These are phyloP conservation scores for Ceratorhiza oryzae-sativae DNA, from an alignment of 1,284 basidiomycete species.

Conservation along the genomic window DNA sequence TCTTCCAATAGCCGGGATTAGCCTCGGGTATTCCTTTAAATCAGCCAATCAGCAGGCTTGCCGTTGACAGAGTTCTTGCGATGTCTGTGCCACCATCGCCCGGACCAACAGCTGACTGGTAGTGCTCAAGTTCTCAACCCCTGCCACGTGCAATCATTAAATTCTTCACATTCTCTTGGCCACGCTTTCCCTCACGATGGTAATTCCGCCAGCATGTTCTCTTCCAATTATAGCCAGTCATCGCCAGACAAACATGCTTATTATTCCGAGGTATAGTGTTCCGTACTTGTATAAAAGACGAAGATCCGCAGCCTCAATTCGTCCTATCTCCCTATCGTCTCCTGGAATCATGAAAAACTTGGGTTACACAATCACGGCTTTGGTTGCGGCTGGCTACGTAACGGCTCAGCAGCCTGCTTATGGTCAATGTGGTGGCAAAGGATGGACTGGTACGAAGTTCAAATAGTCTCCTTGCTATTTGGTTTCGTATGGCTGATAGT, in stretches of 20 bases:
- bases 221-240: neutral
- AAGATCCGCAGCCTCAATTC: neutral
- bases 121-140: neutral
- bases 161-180: neutral
- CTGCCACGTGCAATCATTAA: neutral
- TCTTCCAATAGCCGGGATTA: neutral
- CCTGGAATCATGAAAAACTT: neutral
- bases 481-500: no score
- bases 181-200: neutral
- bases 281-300: neutral
- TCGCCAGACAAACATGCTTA: neutral
- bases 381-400: constrained; percentile 37
- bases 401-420: constrained; percentile 32
- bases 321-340: neutral
- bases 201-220: neutral
- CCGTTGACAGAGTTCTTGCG: neutral
- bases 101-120: neutral
- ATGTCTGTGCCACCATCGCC: neutral
- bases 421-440: constrained; percentile 38
- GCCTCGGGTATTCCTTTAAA: neutral
- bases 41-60: neutral
- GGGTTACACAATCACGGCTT: neutral
- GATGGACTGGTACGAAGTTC: constrained; percentile 25
- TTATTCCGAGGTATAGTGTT: neutral
- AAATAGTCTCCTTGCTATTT: neutral